Conservation (phyloP, 306 rosid genomes). For the Acmispon strigosus region DNA sequence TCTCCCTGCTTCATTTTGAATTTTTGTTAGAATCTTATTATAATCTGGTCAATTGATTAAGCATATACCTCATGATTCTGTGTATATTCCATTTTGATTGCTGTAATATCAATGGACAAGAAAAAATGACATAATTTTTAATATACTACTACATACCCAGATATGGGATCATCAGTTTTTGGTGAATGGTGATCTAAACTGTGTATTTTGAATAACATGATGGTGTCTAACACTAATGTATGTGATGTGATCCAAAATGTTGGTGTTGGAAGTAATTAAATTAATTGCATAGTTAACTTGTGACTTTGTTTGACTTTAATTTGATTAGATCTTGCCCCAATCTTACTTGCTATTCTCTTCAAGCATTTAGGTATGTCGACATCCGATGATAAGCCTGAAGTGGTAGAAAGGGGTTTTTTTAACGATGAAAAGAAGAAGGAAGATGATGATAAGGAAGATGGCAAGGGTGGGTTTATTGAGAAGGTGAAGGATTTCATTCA, state of each 20-base stretch:
- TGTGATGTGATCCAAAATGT: conserved; percentile 8
- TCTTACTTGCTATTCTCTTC: conserved; percentile 6
- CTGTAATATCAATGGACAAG: neutral
- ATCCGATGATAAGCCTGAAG: conserved; percentile 51
- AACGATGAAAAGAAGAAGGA: conserved; percentile 47
- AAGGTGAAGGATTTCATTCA: conserved; percentile 92
- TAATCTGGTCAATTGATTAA: neutral
- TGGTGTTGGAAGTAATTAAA: neutral
- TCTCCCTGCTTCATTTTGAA: neutral
- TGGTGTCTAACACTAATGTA: neutral
- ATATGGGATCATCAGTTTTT: neutral
- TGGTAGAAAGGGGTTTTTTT: conserved; percentile 40
- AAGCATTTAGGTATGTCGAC: conserved; percentile 51
- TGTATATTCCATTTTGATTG: neutral
- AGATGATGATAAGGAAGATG: conserved; percentile 42
- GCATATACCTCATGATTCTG: conserved; percentile 8
- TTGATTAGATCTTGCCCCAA: conserved; percentile 10
- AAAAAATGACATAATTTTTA: neutral
- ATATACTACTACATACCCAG: neutral
- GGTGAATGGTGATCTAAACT: conserved; percentile 19
- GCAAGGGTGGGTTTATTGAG: conserved; percentile 67
- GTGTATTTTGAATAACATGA: neutral
- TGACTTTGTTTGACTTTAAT: conserved; percentile 19
- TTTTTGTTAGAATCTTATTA: neutral
- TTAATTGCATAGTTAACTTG: neutral